These are phyloP conservation scores for Moricandia arvensis DNA, from an alignment of 345 rosid species.

Conservation along the genomic window DNA sequence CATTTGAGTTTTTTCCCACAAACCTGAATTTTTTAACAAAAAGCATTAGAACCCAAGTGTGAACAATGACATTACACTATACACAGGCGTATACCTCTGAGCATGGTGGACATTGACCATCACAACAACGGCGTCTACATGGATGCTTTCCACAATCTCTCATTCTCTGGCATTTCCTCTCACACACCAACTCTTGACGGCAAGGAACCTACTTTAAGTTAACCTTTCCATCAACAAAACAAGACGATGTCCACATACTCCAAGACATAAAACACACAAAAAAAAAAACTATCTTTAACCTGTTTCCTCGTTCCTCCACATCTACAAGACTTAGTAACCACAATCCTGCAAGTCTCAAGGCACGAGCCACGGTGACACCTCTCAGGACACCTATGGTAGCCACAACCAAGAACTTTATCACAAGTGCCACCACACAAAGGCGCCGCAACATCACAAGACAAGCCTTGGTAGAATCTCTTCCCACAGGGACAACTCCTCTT, in stretches of 20 bases:
- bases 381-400: conserved; percentile 77
- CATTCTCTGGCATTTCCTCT: conserved; percentile 73
- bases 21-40: conserved; percentile 42
- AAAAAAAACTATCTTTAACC: conserved; percentile 45
- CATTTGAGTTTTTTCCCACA: conserved; percentile 82
- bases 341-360: conserved; percentile 80
- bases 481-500: conserved; percentile 91
- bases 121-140: conserved; percentile 90
- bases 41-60: neutral
- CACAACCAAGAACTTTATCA: conserved; percentile 67
- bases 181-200: conserved; percentile 90
- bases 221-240: no score
- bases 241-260: neutral
- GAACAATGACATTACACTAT: neutral
- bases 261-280: neutral
- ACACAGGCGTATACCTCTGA: conserved; percentile 53
- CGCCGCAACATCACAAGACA: conserved; percentile 67
- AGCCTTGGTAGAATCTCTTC: conserved; percentile 66
- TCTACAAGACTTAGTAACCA: conserved; percentile 66
- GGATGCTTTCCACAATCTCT: conserved; percentile 94
- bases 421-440: conserved; percentile 87
- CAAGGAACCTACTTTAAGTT: conserved; percentile 65
- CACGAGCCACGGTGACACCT: conserved; percentile 83
- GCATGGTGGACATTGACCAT: conserved; percentile 90
- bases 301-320: conserved; percentile 82